Evolutionary conservation across 805 yeast genomes (phyloP).

Genomic region (Myxozyma neotropica): DNA sequence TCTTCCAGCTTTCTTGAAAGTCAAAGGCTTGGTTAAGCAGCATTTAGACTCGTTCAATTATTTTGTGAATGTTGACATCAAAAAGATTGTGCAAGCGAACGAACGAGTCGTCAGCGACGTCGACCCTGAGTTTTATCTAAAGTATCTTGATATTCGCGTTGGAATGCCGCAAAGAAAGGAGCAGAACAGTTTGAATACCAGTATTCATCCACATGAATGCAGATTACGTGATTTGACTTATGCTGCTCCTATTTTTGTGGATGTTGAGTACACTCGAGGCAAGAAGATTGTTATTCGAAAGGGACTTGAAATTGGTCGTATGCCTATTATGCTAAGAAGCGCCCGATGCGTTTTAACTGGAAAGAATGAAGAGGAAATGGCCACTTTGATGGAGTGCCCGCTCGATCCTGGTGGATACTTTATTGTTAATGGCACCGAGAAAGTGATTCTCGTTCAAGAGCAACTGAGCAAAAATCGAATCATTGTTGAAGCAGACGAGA

Average conservation of each 20-base stretch:
- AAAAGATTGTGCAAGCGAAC: slow-evolving; percentile 89
- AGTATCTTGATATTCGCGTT: slow-evolving; percentile 88
- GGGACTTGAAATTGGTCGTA: slow-evolving; percentile 92
- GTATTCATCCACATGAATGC: slow-evolving; percentile 85
- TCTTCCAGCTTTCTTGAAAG: slow-evolving; percentile 91
- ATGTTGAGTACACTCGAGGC: slow-evolving; percentile 96
- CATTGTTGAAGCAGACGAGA: slow-evolving; percentile 95
- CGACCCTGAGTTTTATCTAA: slow-evolving; percentile 94
- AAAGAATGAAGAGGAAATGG: slow-evolving; percentile 80
- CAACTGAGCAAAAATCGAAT: slow-evolving; percentile 96
- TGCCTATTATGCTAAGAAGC: slow-evolving; percentile 98
- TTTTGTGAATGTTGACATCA: slow-evolving; percentile 90
- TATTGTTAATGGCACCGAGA: slow-evolving; percentile 96
- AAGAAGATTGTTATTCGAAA: slow-evolving; percentile 85
- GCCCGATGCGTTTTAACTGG: slow-evolving; percentile 87
- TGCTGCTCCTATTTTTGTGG: slow-evolving; percentile 94
- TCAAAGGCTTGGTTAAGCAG: slow-evolving; percentile 94
- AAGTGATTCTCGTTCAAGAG: slow-evolving; percentile 94
- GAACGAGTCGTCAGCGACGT: slow-evolving; percentile 88
- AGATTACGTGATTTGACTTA: slow-evolving; percentile 93
- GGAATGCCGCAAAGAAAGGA: slow-evolving; percentile 56
- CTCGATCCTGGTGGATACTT: slow-evolving; percentile 98
- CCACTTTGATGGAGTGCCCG: slow-evolving; percentile 88
- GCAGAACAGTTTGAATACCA: slow-evolving; percentile 39
- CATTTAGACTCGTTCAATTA: slow-evolving; percentile 98